These are phyloP conservation scores for Pythium brachiatum DNA, from an alignment of 352 stramenopile genomes.

Conservation along the genomic window DNA sequence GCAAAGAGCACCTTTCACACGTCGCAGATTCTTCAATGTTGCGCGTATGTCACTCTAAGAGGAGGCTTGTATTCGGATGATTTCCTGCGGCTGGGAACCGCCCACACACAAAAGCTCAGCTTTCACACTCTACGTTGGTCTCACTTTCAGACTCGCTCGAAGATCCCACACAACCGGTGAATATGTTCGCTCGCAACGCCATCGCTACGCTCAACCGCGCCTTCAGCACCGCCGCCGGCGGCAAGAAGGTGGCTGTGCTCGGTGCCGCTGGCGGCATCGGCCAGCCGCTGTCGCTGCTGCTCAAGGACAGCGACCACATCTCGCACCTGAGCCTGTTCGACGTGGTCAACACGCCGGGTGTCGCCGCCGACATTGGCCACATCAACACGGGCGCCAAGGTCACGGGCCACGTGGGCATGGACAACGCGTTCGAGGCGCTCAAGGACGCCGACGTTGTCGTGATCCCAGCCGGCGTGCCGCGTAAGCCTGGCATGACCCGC, in stretches of 20 bases:
- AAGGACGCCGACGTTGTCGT: slow-evolving; percentile 95
- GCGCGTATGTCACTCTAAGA: slow-evolving; percentile 20
- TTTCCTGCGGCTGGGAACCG: slow-evolving; percentile 8
- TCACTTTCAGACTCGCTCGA: slow-evolving; percentile 22
- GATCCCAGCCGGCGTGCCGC: slow-evolving; percentile 98
- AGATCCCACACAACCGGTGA: slow-evolving; percentile 3
- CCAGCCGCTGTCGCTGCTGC: slow-evolving; percentile 97
- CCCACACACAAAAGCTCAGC: not conserved
- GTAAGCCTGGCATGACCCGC: slow-evolving; percentile 97
- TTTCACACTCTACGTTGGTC: not conserved
- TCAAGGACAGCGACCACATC: slow-evolving; percentile 97
- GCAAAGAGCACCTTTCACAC: slow-evolving; percentile 1
- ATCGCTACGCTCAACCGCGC: slow-evolving; percentile 28
- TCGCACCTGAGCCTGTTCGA: slow-evolving; percentile 97
- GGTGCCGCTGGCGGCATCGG: slow-evolving; percentile 98
- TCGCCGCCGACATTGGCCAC: slow-evolving; percentile 96
- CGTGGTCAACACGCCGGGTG: slow-evolving; percentile 96
- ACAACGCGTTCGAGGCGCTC: slow-evolving; percentile 47
- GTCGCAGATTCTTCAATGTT: slow-evolving; percentile 15
- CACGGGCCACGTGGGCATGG: slow-evolving; percentile 40
- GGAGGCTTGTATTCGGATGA: slow-evolving; percentile 1
- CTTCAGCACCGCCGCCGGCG: slow-evolving; percentile 56
- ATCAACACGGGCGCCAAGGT: slow-evolving; percentile 84
- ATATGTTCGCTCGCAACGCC: slow-evolving; percentile 26
- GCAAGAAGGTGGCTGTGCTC: slow-evolving; percentile 82